These are phyloP conservation scores for Globisporangium emineosum DNA, from an alignment of 352 stramenopile species.

Conservation along the genomic window DNA sequence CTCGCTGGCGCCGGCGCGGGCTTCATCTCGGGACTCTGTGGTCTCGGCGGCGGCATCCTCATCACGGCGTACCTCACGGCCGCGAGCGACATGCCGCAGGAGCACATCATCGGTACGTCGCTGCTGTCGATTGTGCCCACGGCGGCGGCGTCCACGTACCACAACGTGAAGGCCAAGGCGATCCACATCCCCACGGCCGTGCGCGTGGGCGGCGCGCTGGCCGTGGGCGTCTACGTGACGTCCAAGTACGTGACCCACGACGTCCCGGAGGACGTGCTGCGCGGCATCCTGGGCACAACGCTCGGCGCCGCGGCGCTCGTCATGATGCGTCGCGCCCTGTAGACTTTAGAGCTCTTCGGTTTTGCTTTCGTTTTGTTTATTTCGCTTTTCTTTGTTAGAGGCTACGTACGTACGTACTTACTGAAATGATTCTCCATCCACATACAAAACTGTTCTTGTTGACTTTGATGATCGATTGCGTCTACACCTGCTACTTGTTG, in stretches of 20 bases:
- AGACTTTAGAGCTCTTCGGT: conserved; percentile 18
- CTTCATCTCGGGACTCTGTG: conserved; percentile 84
- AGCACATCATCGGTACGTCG: conserved; percentile 81
- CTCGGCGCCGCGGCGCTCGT: conserved; percentile 66
- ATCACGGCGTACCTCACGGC: conserved; percentile 86
- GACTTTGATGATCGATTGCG: not conserved
- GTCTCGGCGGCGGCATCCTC: conserved; percentile 78
- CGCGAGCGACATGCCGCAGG: conserved; percentile 83
- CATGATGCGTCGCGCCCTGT: conserved; percentile 77
- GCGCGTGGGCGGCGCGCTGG: conserved; percentile 63
- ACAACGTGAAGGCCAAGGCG: conserved; percentile 75
- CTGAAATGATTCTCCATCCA: conserved; percentile 16
- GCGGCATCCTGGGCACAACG: conserved; percentile 67
- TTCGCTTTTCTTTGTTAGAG: conserved; percentile 7
- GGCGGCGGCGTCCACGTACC: conserved; percentile 73
- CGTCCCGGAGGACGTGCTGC: conserved; percentile 70
- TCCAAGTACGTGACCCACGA: conserved; percentile 84
- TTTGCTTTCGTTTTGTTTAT: not conserved
- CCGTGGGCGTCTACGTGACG: conserved; percentile 63
- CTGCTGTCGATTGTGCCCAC: conserved; percentile 80
- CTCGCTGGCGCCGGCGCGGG: conserved; percentile 63
- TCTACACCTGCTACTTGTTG: conserved; percentile 78
- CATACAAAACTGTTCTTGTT: conserved; percentile 4
- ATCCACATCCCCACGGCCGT: conserved; percentile 73
- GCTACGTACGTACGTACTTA: not conserved